phyloP scores from a whole-genome alignment of 1,284 basidiomycete genomes.

The Heterobasidion irregulare region DNA sequence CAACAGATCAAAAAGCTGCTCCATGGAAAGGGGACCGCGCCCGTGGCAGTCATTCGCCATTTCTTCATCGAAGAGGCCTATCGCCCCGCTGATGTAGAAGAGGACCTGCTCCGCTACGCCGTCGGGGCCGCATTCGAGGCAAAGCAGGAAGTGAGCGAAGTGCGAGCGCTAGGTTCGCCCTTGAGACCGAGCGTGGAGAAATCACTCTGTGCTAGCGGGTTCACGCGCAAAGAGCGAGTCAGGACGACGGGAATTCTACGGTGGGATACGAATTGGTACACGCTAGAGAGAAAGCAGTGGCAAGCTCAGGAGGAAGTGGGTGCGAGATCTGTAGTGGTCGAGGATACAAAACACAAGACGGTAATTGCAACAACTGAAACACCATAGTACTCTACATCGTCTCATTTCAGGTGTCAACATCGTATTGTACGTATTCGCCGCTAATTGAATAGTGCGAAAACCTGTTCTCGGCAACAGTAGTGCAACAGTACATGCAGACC shows the following conservation, averaged over 20 bases:
- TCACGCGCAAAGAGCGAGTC: constrained; percentile 33
- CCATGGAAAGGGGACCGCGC: constrained; percentile 26
- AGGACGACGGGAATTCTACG: constrained; percentile 40
- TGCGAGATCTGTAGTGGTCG: background rate
- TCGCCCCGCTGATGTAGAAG: constrained; percentile 46
- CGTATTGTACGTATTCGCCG: background rate
- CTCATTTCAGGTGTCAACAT: background rate
- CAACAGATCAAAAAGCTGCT: constrained; percentile 13
- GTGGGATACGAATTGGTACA: constrained; percentile 40
- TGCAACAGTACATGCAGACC: too few relatives aligned
- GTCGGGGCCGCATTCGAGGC: constrained; percentile 47
- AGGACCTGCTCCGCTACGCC: constrained; percentile 58
- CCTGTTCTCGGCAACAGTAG: too few relatives aligned
- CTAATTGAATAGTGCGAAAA: too few relatives aligned
- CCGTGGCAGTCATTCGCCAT: constrained; percentile 63
- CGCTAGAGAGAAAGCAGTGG: constrained; percentile 36
- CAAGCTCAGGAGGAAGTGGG: constrained; percentile 9
- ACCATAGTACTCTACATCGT: too few relatives aligned
- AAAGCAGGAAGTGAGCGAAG: constrained; percentile 29
- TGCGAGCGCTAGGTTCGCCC: constrained; percentile 41
- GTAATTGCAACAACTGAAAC: background rate
- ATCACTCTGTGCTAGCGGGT: constrained; percentile 41
- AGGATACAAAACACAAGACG: background rate
- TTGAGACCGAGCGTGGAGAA: constrained; percentile 42
- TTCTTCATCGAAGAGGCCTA: constrained; percentile 66